Conservation (phyloP, 1,284 basidiomycete genomes). For the Moesziomyces globuligerus region DNA sequence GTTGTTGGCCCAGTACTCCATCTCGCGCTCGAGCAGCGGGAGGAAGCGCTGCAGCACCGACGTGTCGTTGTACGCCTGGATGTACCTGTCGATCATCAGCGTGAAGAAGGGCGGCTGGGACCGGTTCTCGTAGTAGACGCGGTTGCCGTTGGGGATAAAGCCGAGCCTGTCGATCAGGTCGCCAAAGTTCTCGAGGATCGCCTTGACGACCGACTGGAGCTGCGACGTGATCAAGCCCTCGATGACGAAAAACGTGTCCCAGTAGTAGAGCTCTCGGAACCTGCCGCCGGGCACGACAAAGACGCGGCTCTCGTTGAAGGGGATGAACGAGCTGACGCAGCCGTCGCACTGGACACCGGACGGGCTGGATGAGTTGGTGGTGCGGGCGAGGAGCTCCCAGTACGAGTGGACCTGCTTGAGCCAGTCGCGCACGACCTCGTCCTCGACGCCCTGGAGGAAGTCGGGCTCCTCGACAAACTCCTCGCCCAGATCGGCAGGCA, state of each 20-base stretch:
- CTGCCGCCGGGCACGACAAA: conserved; percentile 87
- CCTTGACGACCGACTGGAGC: conserved; percentile 78
- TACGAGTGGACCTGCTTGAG: conserved; percentile 80
- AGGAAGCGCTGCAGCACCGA: conserved; percentile 75
- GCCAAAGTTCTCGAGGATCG: conserved; percentile 67
- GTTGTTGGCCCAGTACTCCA: conserved; percentile 83
- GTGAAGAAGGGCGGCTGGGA: conserved; percentile 82
- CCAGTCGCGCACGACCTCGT: conserved; percentile 79
- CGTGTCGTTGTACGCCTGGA: conserved; percentile 74
- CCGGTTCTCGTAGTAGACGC: conserved; percentile 82
- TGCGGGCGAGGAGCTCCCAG: conserved; percentile 81
- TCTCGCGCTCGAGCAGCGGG: conserved; percentile 78
- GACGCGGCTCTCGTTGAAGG: conserved; percentile 78
- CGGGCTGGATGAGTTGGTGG: conserved; percentile 78
- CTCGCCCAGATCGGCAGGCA: conserved; percentile 72
- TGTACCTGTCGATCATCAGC: conserved; percentile 77
- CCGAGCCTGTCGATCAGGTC: conserved; percentile 96
- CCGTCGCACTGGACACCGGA: conserved; percentile 68
- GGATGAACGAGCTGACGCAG: conserved; percentile 85
- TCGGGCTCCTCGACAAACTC: conserved; percentile 75
- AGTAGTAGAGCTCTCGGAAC: conserved; percentile 71
- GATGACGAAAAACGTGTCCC: conserved; percentile 54
- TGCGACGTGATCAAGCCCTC: conserved; percentile 82
- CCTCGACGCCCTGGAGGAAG: conserved; percentile 78
- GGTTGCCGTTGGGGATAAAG: conserved; percentile 91